phyloP scores from a whole-genome alignment of 2,329 filamentous ascomycete species.

The Knufia petricola region DNA sequence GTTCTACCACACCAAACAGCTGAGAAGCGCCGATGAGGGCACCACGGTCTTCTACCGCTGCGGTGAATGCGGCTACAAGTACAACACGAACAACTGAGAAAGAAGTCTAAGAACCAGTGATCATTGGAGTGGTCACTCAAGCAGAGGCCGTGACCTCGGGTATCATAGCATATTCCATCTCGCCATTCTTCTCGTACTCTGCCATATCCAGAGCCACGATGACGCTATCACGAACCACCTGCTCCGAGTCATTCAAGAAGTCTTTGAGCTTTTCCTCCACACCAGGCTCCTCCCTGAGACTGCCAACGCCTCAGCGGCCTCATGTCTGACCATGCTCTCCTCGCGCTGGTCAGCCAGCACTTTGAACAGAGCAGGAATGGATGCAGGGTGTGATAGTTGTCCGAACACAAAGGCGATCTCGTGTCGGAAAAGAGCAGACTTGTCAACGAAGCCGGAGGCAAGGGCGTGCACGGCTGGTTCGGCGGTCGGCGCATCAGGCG shows the following conservation, averaged over 20 bases:
- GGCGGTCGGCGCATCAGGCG: slow-evolving; percentile 80
- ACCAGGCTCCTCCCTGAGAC: slow-evolving; percentile 83
- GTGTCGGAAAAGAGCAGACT: slow-evolving; percentile 88
- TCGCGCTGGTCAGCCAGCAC: slow-evolving; percentile 71
- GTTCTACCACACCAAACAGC: slow-evolving; percentile 72
- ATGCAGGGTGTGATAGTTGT: slow-evolving; percentile 91
- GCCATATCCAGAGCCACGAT: slow-evolving; percentile 97
- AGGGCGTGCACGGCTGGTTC: slow-evolving; percentile 78
- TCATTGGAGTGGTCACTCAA: not conserved
- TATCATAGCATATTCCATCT: slow-evolving; percentile 85
- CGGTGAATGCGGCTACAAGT: slow-evolving; percentile 66
- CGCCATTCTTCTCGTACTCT: slow-evolving; percentile 82
- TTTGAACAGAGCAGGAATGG: slow-evolving; percentile 75
- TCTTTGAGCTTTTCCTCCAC: slow-evolving; percentile 75
- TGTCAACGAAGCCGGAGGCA: slow-evolving; percentile 73
- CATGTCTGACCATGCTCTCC: slow-evolving; percentile 92
- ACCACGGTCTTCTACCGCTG: slow-evolving; percentile 86
- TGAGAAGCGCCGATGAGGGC: slow-evolving; percentile 90
- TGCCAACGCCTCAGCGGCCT: slow-evolving; percentile 90
- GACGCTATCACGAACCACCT: slow-evolving; percentile 88
- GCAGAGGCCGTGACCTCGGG: slow-evolving; percentile 34
- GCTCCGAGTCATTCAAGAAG: slow-evolving; percentile 83
- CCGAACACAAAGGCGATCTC: slow-evolving; percentile 98
- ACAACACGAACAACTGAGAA: slow-evolving; percentile 29
- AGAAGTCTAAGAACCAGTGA: not conserved